Evolutionary conservation across 176 grass and related monocot genomes (phyloP), one percentile per base, ranked within the genome.

Genomic region (Puya raimondii): DNA sequence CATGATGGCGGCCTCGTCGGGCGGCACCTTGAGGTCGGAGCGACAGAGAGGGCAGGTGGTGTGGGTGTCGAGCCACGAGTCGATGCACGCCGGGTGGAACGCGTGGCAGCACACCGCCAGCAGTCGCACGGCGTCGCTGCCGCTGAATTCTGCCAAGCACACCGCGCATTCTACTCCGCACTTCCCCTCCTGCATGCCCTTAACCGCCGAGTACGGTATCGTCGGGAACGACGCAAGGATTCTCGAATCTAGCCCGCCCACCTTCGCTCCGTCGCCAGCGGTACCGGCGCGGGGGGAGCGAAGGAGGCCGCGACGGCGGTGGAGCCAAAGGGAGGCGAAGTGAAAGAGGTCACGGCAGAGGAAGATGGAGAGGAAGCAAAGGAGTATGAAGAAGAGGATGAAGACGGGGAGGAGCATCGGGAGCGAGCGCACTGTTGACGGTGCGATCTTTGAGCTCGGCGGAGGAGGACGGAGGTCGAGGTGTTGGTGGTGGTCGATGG

Each of bases 11-110:
- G 26, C 49, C 56, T 47, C 16, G n/a, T 50, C 54, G 0, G 64
- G 50, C 58, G 25, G 23, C 57, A 68, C 25, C 53, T 53, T 70
- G 47, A 88, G 85, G 25, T 88, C 47, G 48, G 61, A 66, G 23
- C 89, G 89, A 67, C 89, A 88, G 1, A 85, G 70, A 10, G 82
- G 89, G 49, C 85, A 92, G 10, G 85, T 92, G 52, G 82, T 66
- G 53, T 80, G 79, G 0, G 68, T 80, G 51, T n/a, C 33, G 64
- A 92, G 82, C 89, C 85, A 92, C 16, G 49, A 82, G 75, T 92
- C 85, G 13, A 92, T 88, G 70, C 89, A 88, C 4, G 74, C 14
- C 10, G 59, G 27, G 75, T 86, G 89, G 75, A 92, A 92, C 12
- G 70, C 77, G 77, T 92, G 85, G 49, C 78, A 74, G 67, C 89